Percentiles rank a stretch among this genome's conserved stretches.
Conservation (phyloP, 805 yeast species). For the Monosporozyma yasuniensis region DNA sequence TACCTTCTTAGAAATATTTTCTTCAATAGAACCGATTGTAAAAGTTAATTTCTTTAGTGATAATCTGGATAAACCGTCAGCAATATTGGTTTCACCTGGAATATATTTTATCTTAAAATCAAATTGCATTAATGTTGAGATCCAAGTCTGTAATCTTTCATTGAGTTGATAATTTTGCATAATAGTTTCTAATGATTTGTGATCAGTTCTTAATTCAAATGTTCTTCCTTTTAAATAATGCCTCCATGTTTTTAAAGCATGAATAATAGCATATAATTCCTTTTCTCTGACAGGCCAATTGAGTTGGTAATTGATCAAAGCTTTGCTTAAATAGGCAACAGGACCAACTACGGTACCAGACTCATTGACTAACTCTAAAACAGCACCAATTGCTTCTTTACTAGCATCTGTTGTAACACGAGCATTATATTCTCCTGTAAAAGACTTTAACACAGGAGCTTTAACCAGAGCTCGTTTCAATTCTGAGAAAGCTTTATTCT, state of each 20-base stretch:
- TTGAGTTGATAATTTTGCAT: too few relatives aligned
- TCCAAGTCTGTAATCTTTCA: too few relatives aligned
- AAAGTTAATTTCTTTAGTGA: too few relatives aligned
- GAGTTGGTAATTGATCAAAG: background rate
- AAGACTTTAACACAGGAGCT: background rate
- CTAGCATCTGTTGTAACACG: background rate
- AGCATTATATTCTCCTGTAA: background rate
- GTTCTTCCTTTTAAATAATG: background rate
- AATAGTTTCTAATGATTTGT: background rate
- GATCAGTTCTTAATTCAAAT: conserved; percentile 1
- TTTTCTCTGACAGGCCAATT: conserved; percentile 1
- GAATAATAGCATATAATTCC: conserved; percentile 1
- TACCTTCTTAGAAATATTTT: too few relatives aligned
- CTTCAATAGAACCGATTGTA: too few relatives aligned
- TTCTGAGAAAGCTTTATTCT: background rate
- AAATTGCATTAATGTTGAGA: too few relatives aligned
- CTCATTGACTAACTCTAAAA: background rate
- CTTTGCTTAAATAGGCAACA: background rate
- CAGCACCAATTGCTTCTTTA: background rate
- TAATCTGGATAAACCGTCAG: too few relatives aligned
- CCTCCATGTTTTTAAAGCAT: background rate
- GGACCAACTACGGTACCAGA: background rate
- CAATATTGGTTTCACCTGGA: too few relatives aligned
- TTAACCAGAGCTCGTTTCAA: background rate
- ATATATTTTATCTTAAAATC: too few relatives aligned